Evolutionary conservation across 805 yeast genomes (phyloP), one percentile per base, ranked within the genome.

Genomic region (Yamadazyma takamatsuzukensis): DNA sequence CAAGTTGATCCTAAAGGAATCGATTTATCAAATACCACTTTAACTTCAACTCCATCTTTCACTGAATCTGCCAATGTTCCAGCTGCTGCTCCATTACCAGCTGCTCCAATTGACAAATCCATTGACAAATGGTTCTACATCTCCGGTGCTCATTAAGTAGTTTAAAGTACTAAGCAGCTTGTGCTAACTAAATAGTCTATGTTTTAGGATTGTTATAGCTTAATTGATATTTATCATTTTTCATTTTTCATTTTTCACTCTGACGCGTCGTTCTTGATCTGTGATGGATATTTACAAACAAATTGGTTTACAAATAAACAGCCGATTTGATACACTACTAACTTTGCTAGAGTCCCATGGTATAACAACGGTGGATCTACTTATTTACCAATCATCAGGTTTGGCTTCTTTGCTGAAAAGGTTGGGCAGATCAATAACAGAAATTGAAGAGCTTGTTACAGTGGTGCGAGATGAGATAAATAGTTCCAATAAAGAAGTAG

Each of bases 61-160:
- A 38, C 49, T 32, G 56, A 74, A 34, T 65, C 64, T 33, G 49
- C 67, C 38, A 71, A 64, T 37, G 58, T 86, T 38, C 94, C 96
- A 49, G 73, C 75, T 37, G 94, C 85, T 51, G 52, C 76, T 49
- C 77, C 83, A 46, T 62, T 69, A 47, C 75, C 89, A 44, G 88
- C 89, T 59, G 96, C 95, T 44, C 95, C 96, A 65, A 86, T 93
- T 62, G 98, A 90, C 74, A 78, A 84, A 68, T 86, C 96, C 36
- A 71, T 90, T 60, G 97, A 90, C 77, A 90, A 90, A 72, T 90
- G 98, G 98, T 90, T 93, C 78, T 90, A 79, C 80, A 90, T 90
- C 59, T 86, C 90, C 40, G 93, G 90, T 68, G 80, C 83, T 43
- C 71, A 66, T 49, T 66, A 62, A 52, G 26, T 37, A 16, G 16